These are phyloP conservation scores for Aspergillus bombycis DNA, from an alignment of 2,329 filamentous ascomycete genomes.

Conservation along the genomic window DNA sequence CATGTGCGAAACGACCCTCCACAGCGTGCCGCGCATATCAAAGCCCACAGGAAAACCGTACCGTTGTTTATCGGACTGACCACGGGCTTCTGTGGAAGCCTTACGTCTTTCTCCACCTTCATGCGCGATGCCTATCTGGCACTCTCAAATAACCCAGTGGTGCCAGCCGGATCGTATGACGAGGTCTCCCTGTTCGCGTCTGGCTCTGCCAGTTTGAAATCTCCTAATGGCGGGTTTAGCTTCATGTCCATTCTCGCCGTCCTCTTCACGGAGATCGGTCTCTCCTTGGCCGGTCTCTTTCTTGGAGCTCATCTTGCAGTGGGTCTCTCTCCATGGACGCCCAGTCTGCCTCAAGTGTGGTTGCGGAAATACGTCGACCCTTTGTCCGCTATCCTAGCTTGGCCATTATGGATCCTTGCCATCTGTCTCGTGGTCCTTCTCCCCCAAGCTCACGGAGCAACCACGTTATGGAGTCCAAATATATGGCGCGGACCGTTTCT, in stretches of 20 bases:
- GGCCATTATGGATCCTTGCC: too few species aligned
- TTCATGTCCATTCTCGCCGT: constrained; percentile 77
- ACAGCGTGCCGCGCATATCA: too few species aligned
- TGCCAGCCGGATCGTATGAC: constrained; percentile 46
- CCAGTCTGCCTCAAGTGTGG: constrained; percentile 59
- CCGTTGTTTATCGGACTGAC: constrained; percentile 65
- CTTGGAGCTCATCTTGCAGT: constrained; percentile 73
- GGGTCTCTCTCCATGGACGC: constrained; percentile 58
- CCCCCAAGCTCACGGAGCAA: too few species aligned
- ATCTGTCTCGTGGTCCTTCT: too few species aligned
- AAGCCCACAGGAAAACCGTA: too few species aligned
- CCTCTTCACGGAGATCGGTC: constrained; percentile 66
- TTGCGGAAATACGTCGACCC: constrained; percentile 45
- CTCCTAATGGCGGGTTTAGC: constrained; percentile 71
- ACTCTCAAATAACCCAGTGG: constrained; percentile 23
- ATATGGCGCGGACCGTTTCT: too few species aligned
- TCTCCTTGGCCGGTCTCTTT: constrained; percentile 69
- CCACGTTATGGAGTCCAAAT: too few species aligned
- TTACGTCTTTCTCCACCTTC: constrained; percentile 84
- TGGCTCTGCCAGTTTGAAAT: constrained; percentile 39
- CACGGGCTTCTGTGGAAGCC: constrained; percentile 84
- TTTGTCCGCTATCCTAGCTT: too few species aligned
- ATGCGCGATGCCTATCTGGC: constrained; percentile 78
- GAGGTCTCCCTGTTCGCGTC: constrained; percentile 37
- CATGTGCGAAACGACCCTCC: too few species aligned